Base-by-base conservation (phyloP, 176 grass and related monocot species). In the Lolium rigidum region DNA sequence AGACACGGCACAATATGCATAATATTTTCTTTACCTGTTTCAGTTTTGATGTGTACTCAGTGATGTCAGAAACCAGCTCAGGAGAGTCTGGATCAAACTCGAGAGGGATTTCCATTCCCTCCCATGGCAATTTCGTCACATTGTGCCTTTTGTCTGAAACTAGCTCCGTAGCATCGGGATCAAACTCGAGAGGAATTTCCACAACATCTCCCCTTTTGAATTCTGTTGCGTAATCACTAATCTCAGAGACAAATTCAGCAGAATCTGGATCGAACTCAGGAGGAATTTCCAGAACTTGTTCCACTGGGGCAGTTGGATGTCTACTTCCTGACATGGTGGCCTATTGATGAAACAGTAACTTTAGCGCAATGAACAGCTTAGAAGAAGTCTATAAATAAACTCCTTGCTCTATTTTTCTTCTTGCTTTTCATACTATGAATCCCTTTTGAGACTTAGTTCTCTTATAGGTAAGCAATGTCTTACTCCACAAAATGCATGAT, bases 1-100 rank as follows among this genome's bases (percentile, higher is more conserved):
- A 56, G 7, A 44, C 24, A 62, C 12, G 13, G 12, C 3, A 43
- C 62, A 61, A 62, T 41, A 80, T 12, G 18, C 43, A 44, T n/a
- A 35, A 81, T 21, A 88, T n/a, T 76, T 82, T 25, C 24, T 22
- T 6, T 8, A 98, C 96, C 96, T 98, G 74, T 71, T 92, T 91
- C 64, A 98, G 90, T 67, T 92, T 95, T 76, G 87, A 83, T 75
- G 90, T 79, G 66, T 92, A 98, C 55, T 98, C 90, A 24, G 88
- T 94, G 79, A 92, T 92, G 76, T 92, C 83, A 79, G 90, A 63
- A 80, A 83, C 70, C 39, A 88, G 43, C 77, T 89, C 90, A 51
- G 18, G 58, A 79, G 54, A 68, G 59, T 87, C 83, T 70, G 75
- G 81, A 82, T 85, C 79, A 66, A 95, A 89, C 22, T 90, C 86